Evolutionary conservation across 306 rosid genomes (phyloP), one percentile per base, ranked within the genome.

Genomic region (Castanea mollissima): DNA sequence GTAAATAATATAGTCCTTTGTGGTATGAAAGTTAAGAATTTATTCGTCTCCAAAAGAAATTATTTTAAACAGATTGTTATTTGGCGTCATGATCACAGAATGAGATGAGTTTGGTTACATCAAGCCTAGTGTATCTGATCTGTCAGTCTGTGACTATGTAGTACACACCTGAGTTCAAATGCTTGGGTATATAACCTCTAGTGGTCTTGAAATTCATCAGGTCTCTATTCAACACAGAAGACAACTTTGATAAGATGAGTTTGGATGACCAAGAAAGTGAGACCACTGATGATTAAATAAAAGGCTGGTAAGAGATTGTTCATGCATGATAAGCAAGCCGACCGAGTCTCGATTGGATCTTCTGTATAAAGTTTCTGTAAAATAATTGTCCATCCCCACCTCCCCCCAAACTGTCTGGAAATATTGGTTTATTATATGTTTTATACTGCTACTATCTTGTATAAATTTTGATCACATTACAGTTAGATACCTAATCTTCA

Each of bases 221-320:
- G 80, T 20, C 74, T 82, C 74, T 6, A 75, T 41, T 68, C 71
- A 31, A 59, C 54, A 29, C 78, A 67, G 88, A 69, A 58, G 74
- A 79, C 78, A 80, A 78, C 75, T 27, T 84, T 56, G 92, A 88
- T 74, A 74, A 80, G 76, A 72, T 89, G 85, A 75, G 57, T 60
- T 67, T 89, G 84, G 90, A 85, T 63, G 89, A 76, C 57, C 81
- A 83, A 77, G 89, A 87, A 77, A 81, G 76, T 34, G 79, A 57
- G 69, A 54, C 38, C 62, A 89, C 91, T 1, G 97, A 92, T 11
- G 97, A 90, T 52, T 92, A 94, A 77, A 95, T 95, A 82, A 92
- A 92, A 81, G 98, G 91, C 56, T 92, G 96, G 87, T 95, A 86
- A 79, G 56, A 55, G 46, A 54, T 18, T 5, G 23, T 25, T 52